A percentile compares a stretch with the other conserved stretches of the same genome.
phyloP scores from a whole-genome alignment of 1,284 basidiomycete species.

The Microbotryum lychnidis-dioicae region DNA sequence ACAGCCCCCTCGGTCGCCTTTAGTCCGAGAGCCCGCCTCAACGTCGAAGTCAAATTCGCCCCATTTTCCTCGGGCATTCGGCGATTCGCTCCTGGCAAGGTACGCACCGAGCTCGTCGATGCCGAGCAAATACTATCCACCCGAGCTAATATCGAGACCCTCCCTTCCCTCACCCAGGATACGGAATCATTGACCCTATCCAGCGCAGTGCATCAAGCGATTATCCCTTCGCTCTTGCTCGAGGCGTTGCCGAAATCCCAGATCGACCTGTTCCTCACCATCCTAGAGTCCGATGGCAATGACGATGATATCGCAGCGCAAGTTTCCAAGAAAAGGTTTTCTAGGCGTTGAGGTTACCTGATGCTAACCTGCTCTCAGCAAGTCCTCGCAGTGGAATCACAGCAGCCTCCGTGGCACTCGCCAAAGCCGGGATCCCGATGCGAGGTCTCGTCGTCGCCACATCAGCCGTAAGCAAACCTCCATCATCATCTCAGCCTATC shows the following conservation, averaged over 20 bases:
- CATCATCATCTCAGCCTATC: no score
- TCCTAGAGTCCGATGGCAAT: slow-evolving; percentile 83
- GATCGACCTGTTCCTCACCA: slow-evolving; percentile 80
- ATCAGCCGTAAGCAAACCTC: slow-evolving; percentile 47
- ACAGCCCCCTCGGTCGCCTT: slow-evolving; percentile 49
- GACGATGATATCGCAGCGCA: slow-evolving; percentile 68
- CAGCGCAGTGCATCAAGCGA: slow-evolving; percentile 73
- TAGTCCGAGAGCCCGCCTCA: slow-evolving; percentile 76
- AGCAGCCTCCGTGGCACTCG: slow-evolving; percentile 82
- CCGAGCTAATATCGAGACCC: neutral
- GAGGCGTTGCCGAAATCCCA: slow-evolving; percentile 88
- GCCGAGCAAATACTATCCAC: neutral
- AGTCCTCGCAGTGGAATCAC: slow-evolving; percentile 50
- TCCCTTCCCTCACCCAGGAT: slow-evolving; percentile 52
- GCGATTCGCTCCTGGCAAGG: slow-evolving; percentile 74
- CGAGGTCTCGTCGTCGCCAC: slow-evolving; percentile 71
- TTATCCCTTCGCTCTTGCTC: slow-evolving; percentile 74
- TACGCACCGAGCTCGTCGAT: slow-evolving; percentile 38
- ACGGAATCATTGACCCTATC: slow-evolving; percentile 83
- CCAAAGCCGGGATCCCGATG: slow-evolving; percentile 80
- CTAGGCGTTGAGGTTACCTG: no score
- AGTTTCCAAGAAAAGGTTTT: no score
- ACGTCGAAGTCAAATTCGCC: slow-evolving; percentile 92
- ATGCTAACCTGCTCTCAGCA: no score
- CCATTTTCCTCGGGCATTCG: slow-evolving; percentile 70